Evolutionary conservation across 2,329 filamentous ascomycete species (phyloP), one percentile per base, ranked within the genome.

Genomic region (Fragosphaeria purpurea): DNA sequence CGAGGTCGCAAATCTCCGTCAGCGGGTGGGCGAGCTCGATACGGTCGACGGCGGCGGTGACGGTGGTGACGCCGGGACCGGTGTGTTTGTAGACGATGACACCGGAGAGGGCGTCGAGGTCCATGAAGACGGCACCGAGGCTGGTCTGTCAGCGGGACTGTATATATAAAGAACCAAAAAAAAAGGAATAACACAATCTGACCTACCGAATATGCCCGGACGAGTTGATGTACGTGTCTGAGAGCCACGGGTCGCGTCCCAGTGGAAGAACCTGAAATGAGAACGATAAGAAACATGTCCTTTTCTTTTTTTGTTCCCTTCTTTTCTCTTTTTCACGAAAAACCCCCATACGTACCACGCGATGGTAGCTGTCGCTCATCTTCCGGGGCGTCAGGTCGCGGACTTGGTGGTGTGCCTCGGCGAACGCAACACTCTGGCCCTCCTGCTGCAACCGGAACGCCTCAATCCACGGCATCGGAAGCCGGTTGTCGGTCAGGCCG

Each of bases 151-250:
- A 37, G 35, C 35, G 11, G 35, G 35, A 11, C 35, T 7, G 2
- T 11, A 37, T 11, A 37, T 11, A 11, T n/a, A 37, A 37, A 11
- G 7, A 37, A 6, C 35, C 35, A 7, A 37, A 11, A 11, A 11
- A 11, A 37, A 7, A 37, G 3, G 35, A 22, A 22, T 2, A 22
- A 22, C 22, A 22, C 22, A 22, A 22, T 22, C 22, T 22, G 3
- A 2, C 77, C 65, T 63, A 77, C 74, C 82, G 74, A 57, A 90
- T 85, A 58, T 88, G 83, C 0, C 86, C 86, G 0, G 80, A 81
- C 1, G 84, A 77, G 65, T 89, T 89, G 60, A 88, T 77, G 61
- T 90, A 90, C 0, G 82, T 85, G 62, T 90, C 86, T 9, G 86
- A 74, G 10, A 90, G 70, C 83, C 83, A 89, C 47, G 84, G 83